Base-by-base conservation (phyloP, 192 early-diverging fungal species). In the Lobosporangium transversale region DNA sequence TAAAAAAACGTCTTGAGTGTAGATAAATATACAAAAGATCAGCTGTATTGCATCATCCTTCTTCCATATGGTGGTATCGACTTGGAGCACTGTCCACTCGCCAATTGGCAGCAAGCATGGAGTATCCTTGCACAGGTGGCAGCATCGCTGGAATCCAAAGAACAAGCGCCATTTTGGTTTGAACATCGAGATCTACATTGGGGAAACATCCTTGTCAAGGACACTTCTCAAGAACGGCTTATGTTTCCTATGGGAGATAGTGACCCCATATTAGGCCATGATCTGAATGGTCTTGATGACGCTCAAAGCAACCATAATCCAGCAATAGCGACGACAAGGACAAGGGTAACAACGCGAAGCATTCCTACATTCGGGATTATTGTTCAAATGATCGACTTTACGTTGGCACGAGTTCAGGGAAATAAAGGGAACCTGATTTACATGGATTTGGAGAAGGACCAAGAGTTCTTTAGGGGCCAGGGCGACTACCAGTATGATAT, bases 401-500 rank as follows among this genome's bases (percentile, higher is more conserved):
- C 89, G 18, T 68, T 92, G 8, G 89, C 91, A 3, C 67, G 91
- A 1, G 81, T 90, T 33, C 79, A 89, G 51, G 54, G 59, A 53
- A 62, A 65, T 20, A 66, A 29, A 53, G 70, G 61, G 23, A 63
- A 63, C 18, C 37, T 74, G 48, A 70, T 69, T 20, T 79, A 70
- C 32, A 70, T 70, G 78, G 63, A 69, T 24, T 26, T 79, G 40
- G 63, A 70, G 23, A 65, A 79, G 48, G 67, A 70, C 20, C 56
- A 54, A 27, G 66, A 79, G 54, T 42, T 66, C 6, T 79, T 71
- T 30, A 47, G 48, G 20, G 67, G 65, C 29, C 52, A 78, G 23
- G 89, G 89, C 21, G 91, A 92, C 65, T 87, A 87, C 47, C 91
- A 92, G 69, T 92, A 80, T 62, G 91, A 92, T 27, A 86, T 92